Base-by-base conservation (phyloP, 352 stramenopile species). In the Thalassiosira mediterranea region DNA sequence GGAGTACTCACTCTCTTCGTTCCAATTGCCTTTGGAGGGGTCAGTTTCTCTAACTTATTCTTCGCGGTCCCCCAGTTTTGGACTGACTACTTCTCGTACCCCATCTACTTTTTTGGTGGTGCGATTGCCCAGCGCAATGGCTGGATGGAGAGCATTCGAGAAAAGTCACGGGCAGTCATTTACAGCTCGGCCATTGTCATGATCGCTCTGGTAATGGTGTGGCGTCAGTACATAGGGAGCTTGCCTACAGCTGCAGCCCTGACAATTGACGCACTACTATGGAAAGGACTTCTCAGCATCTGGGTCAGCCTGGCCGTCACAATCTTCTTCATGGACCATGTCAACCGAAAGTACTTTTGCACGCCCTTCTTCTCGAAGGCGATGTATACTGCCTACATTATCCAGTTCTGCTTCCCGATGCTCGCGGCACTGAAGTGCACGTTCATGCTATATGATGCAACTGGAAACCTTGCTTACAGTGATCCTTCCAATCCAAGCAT, bases 71-170 rank as follows among this genome's bases (percentile, higher is more conserved):
- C 44, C 7, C 15, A 21, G 8, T 53, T 53, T 42, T 53, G 52
- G n/a, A 29, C 57, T 32, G 32, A 66, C 38, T 54, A 37, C 46
- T 26, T 26, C 28, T 38, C 57, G 3, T 66, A 54, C 54, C 57
- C 57, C 15, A 44, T 66, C 8, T 66, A 66, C 40, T 76, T 76
- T 34, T 42, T 57, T 46, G 54, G 21, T 34, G 66, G 66, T 3
- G 60, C 47, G 13, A n/a, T 69, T 28, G 66, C 66, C 26, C 29
- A 68, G 8, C 37, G 37, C n/a, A 54, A 76, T 48, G 23, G 38
- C 19, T 76, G 66, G 66, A 49, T 76, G 47, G 23, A 52, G 3
- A 19, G 8, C 4, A 66, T 66, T 17, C 57, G 37, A 32, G 34
- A 66, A 53, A 66, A 37, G 34, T 53, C 21, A 11, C 34, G 57